Evolutionary conservation across 257 asterid species (phyloP), one percentile per base, ranked within the genome.

Genomic region (Petunia secreta): DNA sequence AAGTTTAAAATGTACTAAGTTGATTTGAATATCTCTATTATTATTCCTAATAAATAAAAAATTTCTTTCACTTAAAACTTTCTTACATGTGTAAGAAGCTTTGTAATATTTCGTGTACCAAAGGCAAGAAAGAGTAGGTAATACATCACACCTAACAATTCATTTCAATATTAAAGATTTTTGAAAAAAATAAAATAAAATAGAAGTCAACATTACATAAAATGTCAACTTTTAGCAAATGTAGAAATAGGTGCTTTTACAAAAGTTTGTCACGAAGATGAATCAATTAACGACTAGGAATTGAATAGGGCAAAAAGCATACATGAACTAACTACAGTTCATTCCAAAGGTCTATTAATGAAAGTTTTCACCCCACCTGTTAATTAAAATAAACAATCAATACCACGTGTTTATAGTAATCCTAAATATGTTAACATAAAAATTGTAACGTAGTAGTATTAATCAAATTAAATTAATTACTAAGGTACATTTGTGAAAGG

Each of bases 81-180:
- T 9, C 10, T 25, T 9, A 2, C 59, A 46, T 46, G 40, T 46
- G 43, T 25, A 69, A 69, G 2, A 46, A 25, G 54, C 5, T 69
- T 10, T 16, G 16, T 50, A 69, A 4, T 69, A 69, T 68, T 68
- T n/a, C n/a, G 75, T 67, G 4, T n/a, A 3, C 57, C 77, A 69
- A 69, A 69, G 25, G 16, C 75, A 67, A 41, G 2, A 4, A 67
- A 43, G 2, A 67, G 75, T 43, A 6, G 5, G 41, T 16, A 8
- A 43, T 43, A 68, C 6, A 71, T 71, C 77, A 69, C 40, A 71
- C 6, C 77, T 48, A 34, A 5, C 34, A 48, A 10, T 50, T 5
- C 34, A 71, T 48, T 36, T 34, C 25, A 71, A 71, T 46, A 34
- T 10, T 1, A n/a, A 66, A 66, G 7, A 66, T 8, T 10, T 63